Evolutionary conservation across 2,329 filamentous ascomycete genomes (phyloP).

Genomic region (Diaporthe sp.): DNA sequence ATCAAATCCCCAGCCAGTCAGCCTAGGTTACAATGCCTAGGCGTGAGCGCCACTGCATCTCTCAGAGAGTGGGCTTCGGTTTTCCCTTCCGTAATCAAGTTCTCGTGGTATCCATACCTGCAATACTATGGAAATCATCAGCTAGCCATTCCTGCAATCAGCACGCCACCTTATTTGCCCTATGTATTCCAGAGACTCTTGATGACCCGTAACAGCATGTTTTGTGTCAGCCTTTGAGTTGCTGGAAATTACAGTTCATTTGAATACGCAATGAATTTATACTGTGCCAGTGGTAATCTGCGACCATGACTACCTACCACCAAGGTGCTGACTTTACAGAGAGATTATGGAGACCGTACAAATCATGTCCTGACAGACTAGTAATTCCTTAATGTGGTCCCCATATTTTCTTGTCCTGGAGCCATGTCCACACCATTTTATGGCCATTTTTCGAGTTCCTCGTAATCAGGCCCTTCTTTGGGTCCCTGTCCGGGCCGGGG

Average conservation of each 20-base stretch:
- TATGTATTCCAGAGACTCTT: neutral
- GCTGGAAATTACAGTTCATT: neutral
- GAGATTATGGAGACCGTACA: too few species aligned
- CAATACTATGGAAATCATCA: neutral
- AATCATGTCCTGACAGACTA: neutral
- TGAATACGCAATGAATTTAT: neutral
- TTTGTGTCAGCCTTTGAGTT: neutral
- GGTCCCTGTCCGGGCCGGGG: slow-evolving; percentile 52
- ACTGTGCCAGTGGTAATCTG: neutral
- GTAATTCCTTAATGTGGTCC: neutral
- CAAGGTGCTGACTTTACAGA: neutral
- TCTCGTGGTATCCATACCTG: neutral
- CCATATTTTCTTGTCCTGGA: slow-evolving; percentile 47
- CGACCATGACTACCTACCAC: neutral
- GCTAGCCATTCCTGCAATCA: neutral
- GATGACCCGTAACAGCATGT: neutral
- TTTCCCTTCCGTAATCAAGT: neutral
- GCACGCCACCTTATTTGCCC: neutral
- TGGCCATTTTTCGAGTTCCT: slow-evolving; percentile 48
- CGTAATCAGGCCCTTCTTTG: slow-evolving; percentile 47
- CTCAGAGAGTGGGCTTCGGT: neutral
- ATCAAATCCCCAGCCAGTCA: neutral
- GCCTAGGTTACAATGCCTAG: neutral
- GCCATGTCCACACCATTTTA: slow-evolving; percentile 47
- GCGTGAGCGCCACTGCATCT: neutral